These are phyloP conservation scores for Phanerodontia chrysosporium DNA, from an alignment of 768 basidiomycete species.

Conservation along the genomic window DNA sequence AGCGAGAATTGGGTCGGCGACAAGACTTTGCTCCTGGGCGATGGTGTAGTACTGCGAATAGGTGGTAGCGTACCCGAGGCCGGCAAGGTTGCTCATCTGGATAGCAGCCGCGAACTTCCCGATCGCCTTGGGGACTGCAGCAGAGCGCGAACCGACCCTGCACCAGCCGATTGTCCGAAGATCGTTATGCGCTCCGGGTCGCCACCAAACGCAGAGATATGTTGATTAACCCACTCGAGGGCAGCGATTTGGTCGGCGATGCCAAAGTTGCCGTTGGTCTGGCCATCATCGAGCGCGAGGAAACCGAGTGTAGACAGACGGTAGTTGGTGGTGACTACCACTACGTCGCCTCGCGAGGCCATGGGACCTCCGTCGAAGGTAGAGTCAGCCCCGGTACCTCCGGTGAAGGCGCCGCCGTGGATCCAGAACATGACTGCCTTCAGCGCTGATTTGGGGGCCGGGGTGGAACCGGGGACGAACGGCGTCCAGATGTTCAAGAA, in stretches of 20 bases:
- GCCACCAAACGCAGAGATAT: slow-evolving; percentile 56
- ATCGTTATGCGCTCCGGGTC: slow-evolving; percentile 50
- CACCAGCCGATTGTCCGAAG: slow-evolving; percentile 53
- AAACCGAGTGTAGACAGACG: slow-evolving; percentile 40
- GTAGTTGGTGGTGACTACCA: slow-evolving; percentile 36
- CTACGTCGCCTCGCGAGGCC: slow-evolving; percentile 40
- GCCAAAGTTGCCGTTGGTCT: slow-evolving; percentile 43
- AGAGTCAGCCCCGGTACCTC: slow-evolving; percentile 35
- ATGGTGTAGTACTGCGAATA: slow-evolving; percentile 49
- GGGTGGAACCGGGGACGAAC: slow-evolving; percentile 25
- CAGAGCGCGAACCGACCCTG: slow-evolving; percentile 35
- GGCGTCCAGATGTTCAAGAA: slow-evolving; percentile 46
- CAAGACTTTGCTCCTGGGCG: slow-evolving; percentile 31
- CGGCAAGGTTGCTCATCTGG: slow-evolving; percentile 43
- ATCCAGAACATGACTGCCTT: slow-evolving; percentile 50
- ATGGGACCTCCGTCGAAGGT: slow-evolving; percentile 42
- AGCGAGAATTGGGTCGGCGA: slow-evolving; percentile 34
- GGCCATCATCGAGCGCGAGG: slow-evolving; percentile 37
- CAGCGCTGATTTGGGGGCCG: slow-evolving; percentile 17
- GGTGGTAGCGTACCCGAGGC: slow-evolving; percentile 43
- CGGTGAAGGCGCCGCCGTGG: slow-evolving; percentile 44
- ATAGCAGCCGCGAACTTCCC: slow-evolving; percentile 32
- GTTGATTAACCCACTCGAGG: slow-evolving; percentile 43
- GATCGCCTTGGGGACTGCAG: slow-evolving; percentile 28
- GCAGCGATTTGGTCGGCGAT: slow-evolving; percentile 40